A percentile compares a stretch with the other conserved stretches of the same genome.
Evolutionary conservation across 2,329 filamentous ascomycete genomes (phyloP).

Genomic region (Chrysosphaeria jannelii): DNA sequence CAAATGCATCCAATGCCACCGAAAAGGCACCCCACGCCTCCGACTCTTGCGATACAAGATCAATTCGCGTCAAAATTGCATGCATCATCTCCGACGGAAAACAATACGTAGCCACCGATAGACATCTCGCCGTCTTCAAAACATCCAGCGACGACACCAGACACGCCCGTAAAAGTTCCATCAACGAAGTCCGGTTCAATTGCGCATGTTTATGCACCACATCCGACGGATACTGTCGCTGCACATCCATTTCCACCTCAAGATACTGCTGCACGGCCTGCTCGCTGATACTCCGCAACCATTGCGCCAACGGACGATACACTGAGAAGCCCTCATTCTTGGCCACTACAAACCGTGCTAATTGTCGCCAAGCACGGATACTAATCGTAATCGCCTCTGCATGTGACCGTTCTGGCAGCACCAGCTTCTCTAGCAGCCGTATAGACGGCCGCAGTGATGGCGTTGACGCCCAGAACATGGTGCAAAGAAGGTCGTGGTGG

Average conservation of each 20-base stretch:
- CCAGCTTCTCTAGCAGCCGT: slow-evolving; percentile 25
- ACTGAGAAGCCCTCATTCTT: slow-evolving; percentile 12
- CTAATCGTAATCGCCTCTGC: slow-evolving; percentile 36
- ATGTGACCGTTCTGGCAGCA: slow-evolving; percentile 27
- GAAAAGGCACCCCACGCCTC: slow-evolving; percentile 16
- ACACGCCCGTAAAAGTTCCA: slow-evolving; percentile 20
- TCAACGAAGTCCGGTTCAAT: slow-evolving; percentile 19
- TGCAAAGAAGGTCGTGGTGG: slow-evolving; percentile 36
- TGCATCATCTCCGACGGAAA: slow-evolving; percentile 20
- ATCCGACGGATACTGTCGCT: slow-evolving; percentile 20
- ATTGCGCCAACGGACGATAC: slow-evolving; percentile 19
- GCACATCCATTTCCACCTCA: slow-evolving; percentile 22
- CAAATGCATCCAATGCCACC: slow-evolving; percentile 15
- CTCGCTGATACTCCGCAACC: slow-evolving; percentile 26
- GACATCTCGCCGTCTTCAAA: slow-evolving; percentile 14
- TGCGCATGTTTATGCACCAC: slow-evolving; percentile 19
- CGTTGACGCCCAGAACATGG: slow-evolving; percentile 33
- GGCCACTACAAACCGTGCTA: slow-evolving; percentile 25
- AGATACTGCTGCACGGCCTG: slow-evolving; percentile 26
- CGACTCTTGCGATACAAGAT: slow-evolving; percentile 11
- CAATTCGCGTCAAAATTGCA: slow-evolving; percentile 18
- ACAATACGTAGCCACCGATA: slow-evolving; percentile 17
- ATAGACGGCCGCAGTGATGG: slow-evolving; percentile 19
- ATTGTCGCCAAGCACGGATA: slow-evolving; percentile 28
- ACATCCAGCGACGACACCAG: slow-evolving; percentile 19